Base-by-base conservation (phyloP, 2,329 filamentous ascomycete genomes). In the Monosporascus ibericus region DNA sequence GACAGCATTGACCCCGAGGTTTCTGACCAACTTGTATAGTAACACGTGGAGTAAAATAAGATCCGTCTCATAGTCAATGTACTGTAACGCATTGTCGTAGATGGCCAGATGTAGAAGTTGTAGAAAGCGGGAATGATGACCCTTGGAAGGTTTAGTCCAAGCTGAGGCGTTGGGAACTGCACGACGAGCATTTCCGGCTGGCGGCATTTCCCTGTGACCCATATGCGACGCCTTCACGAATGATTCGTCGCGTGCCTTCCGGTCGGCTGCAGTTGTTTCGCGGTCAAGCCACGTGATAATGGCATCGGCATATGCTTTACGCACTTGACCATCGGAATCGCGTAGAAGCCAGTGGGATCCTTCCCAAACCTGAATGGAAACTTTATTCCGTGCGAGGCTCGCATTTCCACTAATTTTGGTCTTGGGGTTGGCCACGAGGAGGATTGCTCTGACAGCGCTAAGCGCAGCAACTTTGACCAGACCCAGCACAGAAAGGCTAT, bases 281-380 rank as follows among this genome's bases (percentile, higher is more conserved):
- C 86, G 75, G 52, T 87, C 82, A 49, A 96, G 76, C 91, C 92
- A 99, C 1, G 88, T 88, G 40, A 89, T 69, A 17, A 97, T 70
- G 5, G 90, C 88, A 68, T 95, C 90, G 6, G 86, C 82, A 61
- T 97, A 99, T 0, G 91, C 89, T 65, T 86, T 86, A 50, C 92
- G 84, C 36, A 97, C 91, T 34, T 83, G 78, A 34, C 83, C 83
- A 62, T 92, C 86, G 1, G 83, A 78, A 63, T 96, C 92, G 38
- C 88, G 85, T 20, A 97, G 74, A 44, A 97, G 81, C 89, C 90
- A 96, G 56, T 96, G 90, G 0, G 92, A 96, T n/a, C 90, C 90
- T 69, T 97, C 92, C 94, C 94, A 99, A 0, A 92, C 87, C 51
- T 88, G 81, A 8, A 95, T 78, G 0, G 88, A 85, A 1, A 95